Base-by-base conservation (phyloP, 495 filamentous ascomycete species). In the Hyaloscypha finlandica region DNA sequence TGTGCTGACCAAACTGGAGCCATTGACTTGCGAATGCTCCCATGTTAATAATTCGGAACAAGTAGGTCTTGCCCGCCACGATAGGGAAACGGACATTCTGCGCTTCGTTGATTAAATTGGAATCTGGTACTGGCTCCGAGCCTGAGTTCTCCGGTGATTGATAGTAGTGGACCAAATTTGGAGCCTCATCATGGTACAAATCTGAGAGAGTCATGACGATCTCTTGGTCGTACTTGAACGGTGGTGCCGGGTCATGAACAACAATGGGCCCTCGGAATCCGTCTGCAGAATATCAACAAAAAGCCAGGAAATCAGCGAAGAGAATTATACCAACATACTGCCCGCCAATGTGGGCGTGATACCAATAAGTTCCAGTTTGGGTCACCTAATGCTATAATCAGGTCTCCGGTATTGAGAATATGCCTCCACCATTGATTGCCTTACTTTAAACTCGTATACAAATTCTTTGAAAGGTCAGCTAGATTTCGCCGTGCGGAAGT, bases 1-100 rank as follows among this genome's bases (percentile, higher is more conserved):
- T 80, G 70, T 93, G 90, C 3, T 84, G 85, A 61, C 91, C 87
- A 76, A 93, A 86, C 81, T 89, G 90, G 70, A 92, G 75, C 71
- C 89, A 83, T 59, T 87, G 83, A 52, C 81, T 80, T 0, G 85
- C 83, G 71, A 90, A 90, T 8, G 87, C 87, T 3, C 84, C 88
- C 20, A 58, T 25, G 73, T 93, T 93, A 71, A 92, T 77, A 64
- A 94, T 80, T 11, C 88, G 87, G 70, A 96, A 81, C 14, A 93
- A 77, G 66, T 96, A 96, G 0, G 90, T 95, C 71, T 88, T 93
- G 11, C 86, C 86, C 0, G 92, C 84, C 60, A 85, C 65, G 0
- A 92, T 81, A 2, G 77, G 53, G n/a, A 92, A 66, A 20, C 77
- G 84, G 8, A 80, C 70, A 65, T 86, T 81, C 68, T 80, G 68